Conservation (phyloP, 768 basidiomycete genomes). For the Mycena indigotica region DNA sequence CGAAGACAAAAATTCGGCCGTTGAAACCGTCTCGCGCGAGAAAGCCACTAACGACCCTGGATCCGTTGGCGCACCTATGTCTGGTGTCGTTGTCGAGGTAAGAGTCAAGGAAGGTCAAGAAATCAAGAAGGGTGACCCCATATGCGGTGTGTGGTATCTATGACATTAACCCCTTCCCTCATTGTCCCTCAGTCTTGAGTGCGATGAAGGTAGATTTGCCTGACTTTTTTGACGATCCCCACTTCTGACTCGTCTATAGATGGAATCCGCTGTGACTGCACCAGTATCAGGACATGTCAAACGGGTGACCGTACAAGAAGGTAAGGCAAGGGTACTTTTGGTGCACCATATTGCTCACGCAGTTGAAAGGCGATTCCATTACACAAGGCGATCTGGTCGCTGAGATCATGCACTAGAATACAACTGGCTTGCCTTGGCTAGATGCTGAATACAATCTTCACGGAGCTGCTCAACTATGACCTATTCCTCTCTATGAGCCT, state of each 20-base stretch:
- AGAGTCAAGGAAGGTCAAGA: slow-evolving; percentile 97
- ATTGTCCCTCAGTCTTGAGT: slow-evolving; percentile 65
- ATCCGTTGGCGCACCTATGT: slow-evolving; percentile 97
- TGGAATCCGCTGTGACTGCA: slow-evolving; percentile 96
- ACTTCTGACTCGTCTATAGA: slow-evolving; percentile 51
- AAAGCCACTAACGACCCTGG: slow-evolving; percentile 93
- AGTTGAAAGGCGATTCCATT: slow-evolving; percentile 79
- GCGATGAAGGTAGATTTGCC: slow-evolving; percentile 84
- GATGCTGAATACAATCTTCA: too few species aligned
- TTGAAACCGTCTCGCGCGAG: slow-evolving; percentile 93
- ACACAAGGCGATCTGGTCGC: slow-evolving; percentile 80
- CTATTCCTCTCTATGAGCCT: too few species aligned
- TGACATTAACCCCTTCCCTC: not conserved
- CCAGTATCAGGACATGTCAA: slow-evolving; percentile 97
- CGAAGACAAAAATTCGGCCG: slow-evolving; percentile 96
- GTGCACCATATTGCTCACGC: not conserved
- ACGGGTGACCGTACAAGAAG: slow-evolving; percentile 89
- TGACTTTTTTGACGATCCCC: slow-evolving; percentile 7
- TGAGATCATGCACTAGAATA: slow-evolving; percentile 12
- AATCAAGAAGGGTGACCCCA: slow-evolving; percentile 97
- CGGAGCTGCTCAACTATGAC: too few species aligned
- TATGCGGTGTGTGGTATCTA: slow-evolving; percentile 66
- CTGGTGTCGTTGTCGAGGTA: slow-evolving; percentile 97
- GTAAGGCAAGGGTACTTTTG: slow-evolving; percentile 35
- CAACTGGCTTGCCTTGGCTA: too few species aligned